phyloP scores from a whole-genome alignment of 345 rosid genomes.

The Brassica napus region DNA sequence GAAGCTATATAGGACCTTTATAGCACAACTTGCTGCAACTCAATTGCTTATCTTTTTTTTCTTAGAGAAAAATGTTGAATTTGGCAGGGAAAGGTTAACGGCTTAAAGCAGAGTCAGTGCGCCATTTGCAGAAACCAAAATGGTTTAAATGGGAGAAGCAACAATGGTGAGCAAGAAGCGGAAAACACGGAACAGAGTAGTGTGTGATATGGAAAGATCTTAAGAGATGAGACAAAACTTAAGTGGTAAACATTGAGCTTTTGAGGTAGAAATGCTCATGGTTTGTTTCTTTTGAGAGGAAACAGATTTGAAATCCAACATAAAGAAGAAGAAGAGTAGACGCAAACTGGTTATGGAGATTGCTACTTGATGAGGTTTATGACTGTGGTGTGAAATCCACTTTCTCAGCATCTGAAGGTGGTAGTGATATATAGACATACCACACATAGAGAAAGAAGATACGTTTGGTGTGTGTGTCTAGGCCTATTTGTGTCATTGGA shows the following conservation, averaged over 20 bases:
- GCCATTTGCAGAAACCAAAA: not conserved
- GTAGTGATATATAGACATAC: conserved; percentile 48
- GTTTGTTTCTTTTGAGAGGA: conserved; percentile 15
- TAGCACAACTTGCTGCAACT: conserved; percentile 40
- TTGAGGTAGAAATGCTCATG: conserved; percentile 39
- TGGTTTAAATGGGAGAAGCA: conserved; percentile 10
- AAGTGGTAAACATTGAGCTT: conserved; percentile 73
- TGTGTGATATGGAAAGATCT: conserved; percentile 7
- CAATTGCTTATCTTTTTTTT: not conserved
- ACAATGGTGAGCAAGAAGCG: conserved; percentile 39
- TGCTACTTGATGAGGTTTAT: conserved; percentile 40
- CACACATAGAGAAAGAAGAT: conserved; percentile 7
- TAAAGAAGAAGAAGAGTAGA: conserved; percentile 23
- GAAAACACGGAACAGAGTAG: conserved; percentile 26
- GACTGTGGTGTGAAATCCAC: conserved; percentile 57
- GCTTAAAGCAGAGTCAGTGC: not conserved
- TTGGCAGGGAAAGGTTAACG: not conserved
- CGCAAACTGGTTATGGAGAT: conserved; percentile 26
- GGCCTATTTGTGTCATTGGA: conserved; percentile 25
- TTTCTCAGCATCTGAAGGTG: conserved; percentile 57
- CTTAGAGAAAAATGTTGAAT: too few species aligned
- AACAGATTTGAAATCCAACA: conserved; percentile 25
- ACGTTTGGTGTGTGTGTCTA: conserved; percentile 22
- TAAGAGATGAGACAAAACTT: conserved; percentile 28
- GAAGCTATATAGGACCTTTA: conserved; percentile 42